Conservation (phyloP, 2,329 filamentous ascomycete genomes). For the Zarea fungicola region DNA sequence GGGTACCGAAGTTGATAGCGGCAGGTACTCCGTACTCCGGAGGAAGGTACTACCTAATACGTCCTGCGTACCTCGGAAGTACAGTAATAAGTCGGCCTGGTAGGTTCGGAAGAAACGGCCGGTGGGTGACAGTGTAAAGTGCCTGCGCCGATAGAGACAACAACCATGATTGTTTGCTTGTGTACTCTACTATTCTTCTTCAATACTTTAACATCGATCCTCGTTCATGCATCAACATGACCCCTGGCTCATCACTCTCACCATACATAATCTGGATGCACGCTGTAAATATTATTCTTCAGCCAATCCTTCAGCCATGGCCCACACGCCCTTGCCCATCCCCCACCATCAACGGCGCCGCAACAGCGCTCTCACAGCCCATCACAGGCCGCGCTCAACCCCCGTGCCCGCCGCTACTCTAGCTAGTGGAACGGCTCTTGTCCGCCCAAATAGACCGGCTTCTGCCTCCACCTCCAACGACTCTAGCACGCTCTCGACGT, state of each 20-base stretch:
- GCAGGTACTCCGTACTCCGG: no score
- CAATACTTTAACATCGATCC: not conserved
- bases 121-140: no score
- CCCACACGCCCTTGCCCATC: slow-evolving; percentile 1
- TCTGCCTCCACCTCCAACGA: slow-evolving; percentile 10
- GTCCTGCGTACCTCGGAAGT: no score
- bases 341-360: slow-evolving; percentile 11
- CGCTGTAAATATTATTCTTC: not conserved
- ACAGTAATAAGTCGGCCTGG: no score
- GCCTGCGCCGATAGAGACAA: no score
- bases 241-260: not conserved
- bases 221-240: not conserved
- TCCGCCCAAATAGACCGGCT: slow-evolving; percentile 5
- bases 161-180: no score
- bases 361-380: slow-evolving; percentile 21
- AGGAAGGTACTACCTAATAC: no score
- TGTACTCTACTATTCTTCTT: not conserved
- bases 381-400: slow-evolving; percentile 25
- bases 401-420: slow-evolving; percentile 27
- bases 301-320: slow-evolving; percentile 10
- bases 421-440: slow-evolving; percentile 27
- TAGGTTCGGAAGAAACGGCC: no score
- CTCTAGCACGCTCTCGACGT: slow-evolving; percentile 9
- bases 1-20: no score
- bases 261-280: not conserved